Conservation (phyloP, 495 filamentous ascomycete genomes). For the Podospora pseudoanserina region DNA sequence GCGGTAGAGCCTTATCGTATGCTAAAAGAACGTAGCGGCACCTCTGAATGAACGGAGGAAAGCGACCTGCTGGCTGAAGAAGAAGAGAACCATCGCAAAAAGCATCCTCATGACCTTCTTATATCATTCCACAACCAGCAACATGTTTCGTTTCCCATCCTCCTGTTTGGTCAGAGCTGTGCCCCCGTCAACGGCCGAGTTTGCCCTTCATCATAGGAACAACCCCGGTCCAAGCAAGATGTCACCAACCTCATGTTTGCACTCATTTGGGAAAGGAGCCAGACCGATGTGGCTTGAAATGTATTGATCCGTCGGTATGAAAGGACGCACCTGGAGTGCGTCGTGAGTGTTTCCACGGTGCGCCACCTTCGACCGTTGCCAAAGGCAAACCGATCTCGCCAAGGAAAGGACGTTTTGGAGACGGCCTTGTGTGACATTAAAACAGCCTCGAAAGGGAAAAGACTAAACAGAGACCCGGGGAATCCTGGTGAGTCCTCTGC, state of each 20-base stretch:
- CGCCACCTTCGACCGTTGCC: background rate
- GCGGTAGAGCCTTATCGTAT: background rate
- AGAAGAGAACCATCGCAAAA: background rate
- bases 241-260: slow-evolving; percentile 1
- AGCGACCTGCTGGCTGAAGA: background rate
- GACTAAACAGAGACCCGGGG: background rate
- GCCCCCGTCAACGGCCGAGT: background rate
- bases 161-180: background rate
- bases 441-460: background rate
- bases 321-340: background rate
- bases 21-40: slow-evolving; percentile 4
- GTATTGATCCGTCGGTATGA: background rate
- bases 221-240: background rate
- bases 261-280: background rate
- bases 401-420: background rate
- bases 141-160: background rate
- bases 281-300: slow-evolving; percentile 4
- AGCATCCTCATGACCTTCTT: background rate
- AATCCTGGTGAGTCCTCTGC: background rate
- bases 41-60: background rate
- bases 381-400: slow-evolving; percentile 7
- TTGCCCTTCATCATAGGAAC: background rate
- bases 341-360: background rate
- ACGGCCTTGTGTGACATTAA: background rate
- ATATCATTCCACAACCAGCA: slow-evolving; percentile 5